These are phyloP conservation scores for Trichoderma sp. DNA, from an alignment of 2,329 filamentous ascomycete species.

Conservation along the genomic window DNA sequence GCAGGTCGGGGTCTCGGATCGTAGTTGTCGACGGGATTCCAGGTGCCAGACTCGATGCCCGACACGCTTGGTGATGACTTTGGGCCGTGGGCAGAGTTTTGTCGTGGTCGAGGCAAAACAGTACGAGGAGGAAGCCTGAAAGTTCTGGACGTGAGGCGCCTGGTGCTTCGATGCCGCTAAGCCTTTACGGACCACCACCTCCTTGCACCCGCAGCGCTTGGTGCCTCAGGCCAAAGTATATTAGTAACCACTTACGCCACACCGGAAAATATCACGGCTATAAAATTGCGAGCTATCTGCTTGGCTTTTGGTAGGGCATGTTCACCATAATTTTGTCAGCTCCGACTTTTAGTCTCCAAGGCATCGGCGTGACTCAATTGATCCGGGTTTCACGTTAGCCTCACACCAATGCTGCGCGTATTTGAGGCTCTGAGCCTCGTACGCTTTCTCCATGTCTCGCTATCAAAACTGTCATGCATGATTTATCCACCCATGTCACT, in stretches of 20 bases:
- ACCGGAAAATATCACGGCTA: background rate
- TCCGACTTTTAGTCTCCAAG: no score
- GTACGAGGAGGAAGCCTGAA: constrained; percentile 43
- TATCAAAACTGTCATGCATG: background rate
- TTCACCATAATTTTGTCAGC: constrained; percentile 16
- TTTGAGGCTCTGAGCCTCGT: no score
- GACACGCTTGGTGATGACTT: constrained; percentile 56
- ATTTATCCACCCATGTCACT: background rate
- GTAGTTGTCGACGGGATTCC: constrained; percentile 33
- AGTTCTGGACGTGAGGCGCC: constrained; percentile 48
- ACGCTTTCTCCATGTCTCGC: background rate
- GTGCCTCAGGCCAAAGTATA: constrained; percentile 35
- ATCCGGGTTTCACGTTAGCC: constrained; percentile 4
- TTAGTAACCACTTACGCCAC: background rate
- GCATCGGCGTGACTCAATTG: constrained; percentile 29
- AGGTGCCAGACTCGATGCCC: constrained; percentile 47
- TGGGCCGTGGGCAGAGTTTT: constrained; percentile 43
- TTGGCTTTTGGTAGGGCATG: background rate
- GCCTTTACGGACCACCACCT: constrained; percentile 31
- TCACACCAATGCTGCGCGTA: background rate
- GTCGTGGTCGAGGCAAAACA: constrained; percentile 47
- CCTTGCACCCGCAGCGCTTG: constrained; percentile 25
- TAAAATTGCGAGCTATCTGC: background rate
- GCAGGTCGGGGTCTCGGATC: constrained; percentile 40
- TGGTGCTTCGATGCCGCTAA: constrained; percentile 39